Percentiles rank a stretch among this genome's conserved stretches.
Conservation (phyloP, 1,284 basidiomycete genomes). For the Cryptococcus sp. region DNA sequence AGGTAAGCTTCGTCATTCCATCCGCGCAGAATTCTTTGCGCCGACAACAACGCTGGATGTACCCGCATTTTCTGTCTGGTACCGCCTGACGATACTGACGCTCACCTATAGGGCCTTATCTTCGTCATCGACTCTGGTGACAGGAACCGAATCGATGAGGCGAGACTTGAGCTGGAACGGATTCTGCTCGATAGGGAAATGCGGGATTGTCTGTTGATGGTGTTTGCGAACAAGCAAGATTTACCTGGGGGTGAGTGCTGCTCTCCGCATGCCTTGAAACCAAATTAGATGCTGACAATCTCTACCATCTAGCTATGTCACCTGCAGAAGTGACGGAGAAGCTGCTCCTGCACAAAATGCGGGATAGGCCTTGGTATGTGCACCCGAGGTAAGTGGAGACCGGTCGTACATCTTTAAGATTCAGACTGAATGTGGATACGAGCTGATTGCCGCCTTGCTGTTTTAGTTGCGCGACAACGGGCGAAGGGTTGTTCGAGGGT, state of each 20-base stretch:
- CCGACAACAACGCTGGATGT: background rate
- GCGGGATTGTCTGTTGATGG: conserved; percentile 93
- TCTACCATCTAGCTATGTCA: conserved; percentile 76
- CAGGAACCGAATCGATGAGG: conserved; percentile 93
- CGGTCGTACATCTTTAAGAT: background rate
- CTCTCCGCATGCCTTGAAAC: background rate
- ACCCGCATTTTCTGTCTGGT: background rate
- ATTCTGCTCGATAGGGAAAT: conserved; percentile 98
- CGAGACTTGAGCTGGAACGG: conserved; percentile 91
- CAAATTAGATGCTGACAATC: background rate
- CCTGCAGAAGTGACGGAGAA: conserved; percentile 99
- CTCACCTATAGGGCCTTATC: conserved; percentile 59
- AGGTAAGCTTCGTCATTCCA: conserved; percentile 32
- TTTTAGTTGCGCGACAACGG: conserved; percentile 85
- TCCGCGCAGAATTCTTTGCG: background rate
- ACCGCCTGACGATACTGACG: conserved; percentile 35
- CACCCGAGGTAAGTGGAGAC: conserved; percentile 76
- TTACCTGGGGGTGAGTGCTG: conserved; percentile 78
- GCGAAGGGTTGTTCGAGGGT: conserved; percentile 92
- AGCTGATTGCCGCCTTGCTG: background rate
- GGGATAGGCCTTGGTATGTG: conserved; percentile 97
- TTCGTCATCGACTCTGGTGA: conserved; percentile 74
- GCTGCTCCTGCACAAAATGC: conserved; percentile 90
- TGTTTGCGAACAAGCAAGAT: conserved; percentile 99
- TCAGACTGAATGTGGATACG: background rate